A percentile compares a stretch with the other conserved stretches of the same genome.
These are phyloP conservation scores for Sphagnurus paluster DNA, from an alignment of 1,284 basidiomycete species.

Conservation along the genomic window DNA sequence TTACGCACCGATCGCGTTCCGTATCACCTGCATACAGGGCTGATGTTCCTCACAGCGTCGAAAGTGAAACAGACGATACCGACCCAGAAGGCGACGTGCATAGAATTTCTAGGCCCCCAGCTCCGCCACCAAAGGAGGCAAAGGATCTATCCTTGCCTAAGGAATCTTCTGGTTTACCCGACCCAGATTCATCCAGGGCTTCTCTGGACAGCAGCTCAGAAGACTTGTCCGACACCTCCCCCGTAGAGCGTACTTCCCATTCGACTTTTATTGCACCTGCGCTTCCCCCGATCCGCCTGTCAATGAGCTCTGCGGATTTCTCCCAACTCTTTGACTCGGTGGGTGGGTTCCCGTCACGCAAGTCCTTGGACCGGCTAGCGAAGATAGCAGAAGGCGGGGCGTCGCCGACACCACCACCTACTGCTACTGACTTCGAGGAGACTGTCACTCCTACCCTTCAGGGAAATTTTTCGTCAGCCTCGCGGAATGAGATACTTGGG, in stretches of 20 bases:
- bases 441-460: constrained; percentile 24
- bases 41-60: constrained; percentile 69
- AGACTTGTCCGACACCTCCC: constrained; percentile 52
- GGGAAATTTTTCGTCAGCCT: constrained; percentile 17
- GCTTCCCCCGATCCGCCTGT: constrained; percentile 80
- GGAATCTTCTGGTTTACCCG: constrained; percentile 6
- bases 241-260: constrained; percentile 64
- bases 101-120: constrained; percentile 38
- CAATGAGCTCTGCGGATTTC: constrained; percentile 79
- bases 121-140: constrained; percentile 52
- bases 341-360: constrained; percentile 33
- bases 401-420: constrained; percentile 12
- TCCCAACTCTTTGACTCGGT: constrained; percentile 65
- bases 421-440: constrained; percentile 12
- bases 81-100: constrained; percentile 54
- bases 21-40: constrained; percentile 58
- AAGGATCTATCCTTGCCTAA: constrained; percentile 14
- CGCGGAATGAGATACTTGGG: constrained; percentile 17
- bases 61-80: constrained; percentile 68
- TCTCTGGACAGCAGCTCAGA: constrained; percentile 19
- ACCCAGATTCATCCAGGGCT: constrained; percentile 18
- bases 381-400: constrained; percentile 38
- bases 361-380: constrained; percentile 44
- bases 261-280: constrained; percentile 80
- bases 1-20: constrained; percentile 37